Conservation (phyloP, 352 stramenopile genomes). For the Pseudoperonospora humuli region DNA sequence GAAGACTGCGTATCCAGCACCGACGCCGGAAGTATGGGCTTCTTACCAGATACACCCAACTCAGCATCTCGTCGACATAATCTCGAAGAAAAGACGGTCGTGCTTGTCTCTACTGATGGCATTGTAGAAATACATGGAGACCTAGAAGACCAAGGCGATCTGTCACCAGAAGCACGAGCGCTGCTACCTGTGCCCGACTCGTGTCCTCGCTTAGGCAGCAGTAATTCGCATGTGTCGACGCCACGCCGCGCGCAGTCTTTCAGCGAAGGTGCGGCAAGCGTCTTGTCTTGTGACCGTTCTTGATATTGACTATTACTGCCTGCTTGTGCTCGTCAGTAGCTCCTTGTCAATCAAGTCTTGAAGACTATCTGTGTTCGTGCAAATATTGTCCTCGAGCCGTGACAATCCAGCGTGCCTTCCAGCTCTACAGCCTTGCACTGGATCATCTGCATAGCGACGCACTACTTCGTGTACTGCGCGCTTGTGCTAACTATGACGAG, state of each 20-base stretch:
- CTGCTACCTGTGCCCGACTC: constrained; percentile 26
- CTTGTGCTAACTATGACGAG: constrained; percentile 65
- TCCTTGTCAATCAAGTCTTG: constrained; percentile 12
- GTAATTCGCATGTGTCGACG: constrained; percentile 5
- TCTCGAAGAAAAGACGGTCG: constrained; percentile 16
- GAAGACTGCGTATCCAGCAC: constrained; percentile 16
- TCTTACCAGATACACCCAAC: constrained; percentile 13
- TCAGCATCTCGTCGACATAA: constrained; percentile 3
- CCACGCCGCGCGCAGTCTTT: constrained; percentile 20
- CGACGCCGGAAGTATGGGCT: constrained; percentile 7
- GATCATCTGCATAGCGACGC: constrained; percentile 24
- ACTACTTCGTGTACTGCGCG: constrained; percentile 48
- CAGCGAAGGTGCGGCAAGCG: constrained; percentile 7
- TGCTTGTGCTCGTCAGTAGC: not conserved
- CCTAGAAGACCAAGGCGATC: constrained; percentile 5
- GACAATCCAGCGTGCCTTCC: constrained; percentile 38
- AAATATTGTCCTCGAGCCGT: constrained; percentile 48
- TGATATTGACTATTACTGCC: not conserved
- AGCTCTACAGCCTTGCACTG: constrained; percentile 32
- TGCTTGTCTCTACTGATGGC: constrained; percentile 18
- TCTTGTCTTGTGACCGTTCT: not conserved
- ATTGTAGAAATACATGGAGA: constrained; percentile 13
- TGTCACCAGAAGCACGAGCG: constrained; percentile 12
- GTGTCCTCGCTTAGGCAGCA: constrained; percentile 23
- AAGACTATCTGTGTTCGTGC: constrained; percentile 61